These are phyloP conservation scores for Aphanocladium album DNA, from an alignment of 2,329 filamentous ascomycete species.

Conservation along the genomic window DNA sequence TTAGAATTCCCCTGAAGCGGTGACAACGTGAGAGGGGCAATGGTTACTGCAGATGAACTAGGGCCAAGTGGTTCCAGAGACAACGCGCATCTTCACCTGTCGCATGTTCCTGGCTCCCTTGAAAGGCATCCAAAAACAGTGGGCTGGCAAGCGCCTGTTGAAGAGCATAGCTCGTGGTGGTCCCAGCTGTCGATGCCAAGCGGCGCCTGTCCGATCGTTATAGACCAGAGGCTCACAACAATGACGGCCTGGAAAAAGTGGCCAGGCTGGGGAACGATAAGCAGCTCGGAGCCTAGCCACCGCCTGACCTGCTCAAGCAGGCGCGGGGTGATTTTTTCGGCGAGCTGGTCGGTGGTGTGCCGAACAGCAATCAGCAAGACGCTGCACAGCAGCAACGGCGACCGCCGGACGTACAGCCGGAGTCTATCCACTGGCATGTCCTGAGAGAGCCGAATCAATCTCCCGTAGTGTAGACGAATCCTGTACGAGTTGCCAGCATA, in stretches of 20 bases:
- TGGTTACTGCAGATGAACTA: conserved; percentile 26
- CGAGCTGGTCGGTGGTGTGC: conserved; percentile 20
- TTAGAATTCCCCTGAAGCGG: too few relatives aligned
- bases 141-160: conserved; percentile 22
- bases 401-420: conserved; percentile 9
- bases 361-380: conserved; percentile 23
- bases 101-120: too few relatives aligned
- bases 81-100: conserved; percentile 21
- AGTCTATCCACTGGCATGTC: conserved; percentile 14
- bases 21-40: too few relatives aligned
- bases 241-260: conserved; percentile 23
- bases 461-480: not conserved
- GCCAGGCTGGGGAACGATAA: conserved; percentile 16
- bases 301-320: conserved; percentile 22
- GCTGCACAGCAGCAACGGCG: conserved; percentile 21
- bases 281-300: conserved; percentile 15
- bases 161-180: conserved; percentile 21
- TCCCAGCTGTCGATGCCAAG: conserved; percentile 26
- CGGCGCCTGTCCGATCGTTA: conserved; percentile 22
- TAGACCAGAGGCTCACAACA: conserved; percentile 24
- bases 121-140: too few relatives aligned
- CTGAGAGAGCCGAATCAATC: conserved; percentile 15
- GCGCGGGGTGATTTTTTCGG: conserved; percentile 19
- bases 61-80: conserved; percentile 25
- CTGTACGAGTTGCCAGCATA: too few relatives aligned